Evolutionary conservation across 345 rosid genomes (phyloP), one percentile per base, ranked within the genome.

Genomic region (Syzygium oleosum): DNA sequence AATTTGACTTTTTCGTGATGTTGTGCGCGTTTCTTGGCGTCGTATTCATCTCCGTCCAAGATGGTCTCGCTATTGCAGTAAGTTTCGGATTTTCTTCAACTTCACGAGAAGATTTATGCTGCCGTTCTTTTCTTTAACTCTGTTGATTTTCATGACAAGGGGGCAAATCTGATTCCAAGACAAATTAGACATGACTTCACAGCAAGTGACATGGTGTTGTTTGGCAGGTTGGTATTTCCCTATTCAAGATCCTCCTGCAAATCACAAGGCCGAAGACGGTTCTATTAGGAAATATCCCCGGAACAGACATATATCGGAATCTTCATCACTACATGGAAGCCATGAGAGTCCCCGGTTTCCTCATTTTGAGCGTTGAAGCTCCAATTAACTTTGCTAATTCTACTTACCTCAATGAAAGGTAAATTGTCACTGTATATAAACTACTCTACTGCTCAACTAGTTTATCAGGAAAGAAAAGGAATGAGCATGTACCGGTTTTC

Each of bases 311-410:
- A 77, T 97, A 93, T 73, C 92, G 98, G 27, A 65, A 94, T 87
- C 91, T 95, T 84, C 91, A 94, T 68, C 99, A 96, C 87, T 97
- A 97, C 93, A 92, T 91, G 88, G 99, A 96, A 34, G 95, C 99
- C 29, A 63, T 89, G 29, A 93, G 88, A 91, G 91, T 95, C 53
- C 97, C 97, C 0, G 99, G 96, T 46, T 93, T 96, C 88, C 96
- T 97, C 85, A 91, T 97, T 65, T 89, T 97, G 78, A 92, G 98
- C 92, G 90, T 96, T 29, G 98, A 96, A 92, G 90, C 99, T 65
- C 95, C 98, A 3, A 92, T 97, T 91, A 97, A 96, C 89, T 97
- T 97, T 87, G 96, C 99, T 55, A 97, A 97, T 87, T 89, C 97
- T 34, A 93, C 93, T 8, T 97, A 97, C 91, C 97, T 97, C 90